phyloP scores from a whole-genome alignment of 2,329 filamentous ascomycete species.

The Trichoderma brevicompactum region DNA sequence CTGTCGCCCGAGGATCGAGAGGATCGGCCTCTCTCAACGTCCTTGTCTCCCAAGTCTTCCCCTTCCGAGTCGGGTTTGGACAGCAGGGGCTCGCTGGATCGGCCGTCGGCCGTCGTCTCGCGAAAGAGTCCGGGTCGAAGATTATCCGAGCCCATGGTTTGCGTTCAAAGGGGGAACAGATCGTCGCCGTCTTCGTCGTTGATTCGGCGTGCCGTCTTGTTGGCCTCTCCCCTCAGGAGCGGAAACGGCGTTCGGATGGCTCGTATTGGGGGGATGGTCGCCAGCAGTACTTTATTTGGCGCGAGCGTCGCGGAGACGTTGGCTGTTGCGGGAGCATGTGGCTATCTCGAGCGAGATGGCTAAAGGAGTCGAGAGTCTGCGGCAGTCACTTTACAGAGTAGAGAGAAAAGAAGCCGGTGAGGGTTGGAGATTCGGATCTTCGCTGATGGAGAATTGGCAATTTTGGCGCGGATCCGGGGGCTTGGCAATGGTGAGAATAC shows the following conservation, averaged over 20 bases:
- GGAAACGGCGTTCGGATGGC: slow-evolving; percentile 37
- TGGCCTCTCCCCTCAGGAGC: slow-evolving; percentile 32
- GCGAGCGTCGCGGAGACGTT: slow-evolving; percentile 28
- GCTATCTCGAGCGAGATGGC: slow-evolving; percentile 28
- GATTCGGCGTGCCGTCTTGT: slow-evolving; percentile 39
- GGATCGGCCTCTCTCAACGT: slow-evolving; percentile 23
- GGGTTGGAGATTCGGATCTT: slow-evolving; percentile 18
- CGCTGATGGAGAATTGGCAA: slow-evolving; percentile 8
- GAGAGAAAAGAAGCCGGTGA: neutral
- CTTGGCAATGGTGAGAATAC: slow-evolving; percentile 4
- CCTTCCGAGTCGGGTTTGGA: slow-evolving; percentile 41
- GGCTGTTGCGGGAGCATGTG: slow-evolving; percentile 36
- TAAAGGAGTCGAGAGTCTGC: slow-evolving; percentile 21
- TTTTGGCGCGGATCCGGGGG: slow-evolving; percentile 3
- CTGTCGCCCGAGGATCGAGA: slow-evolving; percentile 26
- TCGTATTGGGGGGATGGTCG: slow-evolving; percentile 34
- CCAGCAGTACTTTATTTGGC: slow-evolving; percentile 37
- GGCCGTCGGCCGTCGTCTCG: slow-evolving; percentile 50
- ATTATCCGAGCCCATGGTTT: slow-evolving; percentile 49
- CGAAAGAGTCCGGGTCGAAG: slow-evolving; percentile 51
- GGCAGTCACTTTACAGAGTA: slow-evolving; percentile 23
- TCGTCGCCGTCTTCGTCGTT: slow-evolving; percentile 35
- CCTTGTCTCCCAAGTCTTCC: slow-evolving; percentile 33
- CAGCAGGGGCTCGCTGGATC: slow-evolving; percentile 50
- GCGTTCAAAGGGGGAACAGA: slow-evolving; percentile 5